A percentile compares a stretch with the other conserved stretches of the same genome.
phyloP scores from a whole-genome alignment of 805 yeast genomes.

The Kuraishia molischiana region DNA sequence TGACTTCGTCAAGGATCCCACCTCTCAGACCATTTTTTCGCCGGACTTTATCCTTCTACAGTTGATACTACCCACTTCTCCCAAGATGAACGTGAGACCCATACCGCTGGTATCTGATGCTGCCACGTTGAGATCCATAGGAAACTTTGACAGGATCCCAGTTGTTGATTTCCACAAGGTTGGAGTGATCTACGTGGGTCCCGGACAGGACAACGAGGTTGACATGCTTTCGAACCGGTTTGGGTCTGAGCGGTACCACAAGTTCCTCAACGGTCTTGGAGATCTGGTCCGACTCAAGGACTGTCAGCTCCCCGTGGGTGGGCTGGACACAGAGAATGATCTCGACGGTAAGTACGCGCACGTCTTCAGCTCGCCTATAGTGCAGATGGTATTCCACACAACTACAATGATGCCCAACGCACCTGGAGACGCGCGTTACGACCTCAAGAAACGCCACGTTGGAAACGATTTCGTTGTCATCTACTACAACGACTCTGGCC shows the following conservation, averaged over 20 bases:
- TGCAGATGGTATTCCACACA: conserved; percentile 69
- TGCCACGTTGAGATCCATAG: conserved; percentile 39
- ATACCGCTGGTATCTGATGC: conserved; percentile 16
- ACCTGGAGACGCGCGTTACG: conserved; percentile 28
- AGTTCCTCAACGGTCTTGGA: conserved; percentile 54
- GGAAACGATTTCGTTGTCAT: conserved; percentile 81
- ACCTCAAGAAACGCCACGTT: conserved; percentile 70
- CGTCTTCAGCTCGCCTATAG: conserved; percentile 60
- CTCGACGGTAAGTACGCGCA: conserved; percentile 70
- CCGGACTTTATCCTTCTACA: conserved; percentile 13
- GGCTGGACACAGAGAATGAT: conserved; percentile 62
- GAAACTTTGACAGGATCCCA: conserved; percentile 65
- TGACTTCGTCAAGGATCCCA: conserved; percentile 26
- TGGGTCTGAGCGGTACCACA: conserved; percentile 57
- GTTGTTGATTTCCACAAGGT: conserved; percentile 70
- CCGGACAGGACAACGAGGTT: conserved; percentile 49
- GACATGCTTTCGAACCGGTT: conserved; percentile 54
- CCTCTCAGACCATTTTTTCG: conserved; percentile 15
- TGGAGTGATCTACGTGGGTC: conserved; percentile 69
- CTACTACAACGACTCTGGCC: conserved; percentile 67
- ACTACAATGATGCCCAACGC: conserved; percentile 72
- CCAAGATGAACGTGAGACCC: conserved; percentile 8
- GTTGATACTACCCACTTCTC: conserved; percentile 7
- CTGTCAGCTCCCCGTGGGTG: conserved; percentile 57
- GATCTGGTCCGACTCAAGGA: conserved; percentile 44